A percentile compares a stretch with the other conserved stretches of the same genome.
phyloP scores from a whole-genome alignment of 2,329 filamentous ascomycete species.

The Epichloe sibirici region DNA sequence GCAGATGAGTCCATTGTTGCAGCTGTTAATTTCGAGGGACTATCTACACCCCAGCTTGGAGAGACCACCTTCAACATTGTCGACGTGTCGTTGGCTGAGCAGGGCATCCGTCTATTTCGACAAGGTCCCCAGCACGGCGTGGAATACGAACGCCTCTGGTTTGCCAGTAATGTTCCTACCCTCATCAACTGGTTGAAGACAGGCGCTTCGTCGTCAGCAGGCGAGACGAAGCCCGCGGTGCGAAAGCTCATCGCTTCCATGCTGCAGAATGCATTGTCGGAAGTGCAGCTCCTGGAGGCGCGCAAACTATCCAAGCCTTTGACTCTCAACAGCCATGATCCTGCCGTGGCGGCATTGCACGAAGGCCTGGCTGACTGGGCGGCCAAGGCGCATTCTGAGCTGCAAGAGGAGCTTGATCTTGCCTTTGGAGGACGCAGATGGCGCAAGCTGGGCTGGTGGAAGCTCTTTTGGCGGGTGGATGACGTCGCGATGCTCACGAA shows the following conservation, averaged over 20 bases:
- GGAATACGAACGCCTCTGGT: slow-evolving; percentile 64
- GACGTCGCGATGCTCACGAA: slow-evolving; percentile 76
- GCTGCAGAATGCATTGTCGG: slow-evolving; percentile 39
- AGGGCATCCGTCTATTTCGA: slow-evolving; percentile 56
- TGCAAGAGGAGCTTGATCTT: slow-evolving; percentile 65
- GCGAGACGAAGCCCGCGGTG: slow-evolving; percentile 51
- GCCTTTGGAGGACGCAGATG: slow-evolving; percentile 68
- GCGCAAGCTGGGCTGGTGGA: slow-evolving; percentile 83
- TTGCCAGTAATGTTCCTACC: slow-evolving; percentile 53
- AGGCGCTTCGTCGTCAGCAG: slow-evolving; percentile 28
- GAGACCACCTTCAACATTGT: slow-evolving; percentile 40
- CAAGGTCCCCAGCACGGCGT: slow-evolving; percentile 57
- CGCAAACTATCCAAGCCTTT: slow-evolving; percentile 22
- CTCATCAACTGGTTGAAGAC: slow-evolving; percentile 54
- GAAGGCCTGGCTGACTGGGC: slow-evolving; percentile 58
- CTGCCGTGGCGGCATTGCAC: slow-evolving; percentile 34
- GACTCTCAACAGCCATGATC: slow-evolving; percentile 19
- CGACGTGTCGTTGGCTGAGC: slow-evolving; percentile 48
- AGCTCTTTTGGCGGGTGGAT: slow-evolving; percentile 88
- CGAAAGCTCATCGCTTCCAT: slow-evolving; percentile 55
- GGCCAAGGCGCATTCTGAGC: slow-evolving; percentile 67
- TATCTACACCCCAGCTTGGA: slow-evolving; percentile 22
- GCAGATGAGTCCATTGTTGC: slow-evolving; percentile 32
- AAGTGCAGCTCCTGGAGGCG: slow-evolving; percentile 38
- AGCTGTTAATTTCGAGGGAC: slow-evolving; percentile 45